A percentile compares a stretch with the other conserved stretches of the same genome.
These are phyloP conservation scores for Styphnolobium japonicum DNA, from an alignment of 306 rosid genomes.

Conservation along the genomic window DNA sequence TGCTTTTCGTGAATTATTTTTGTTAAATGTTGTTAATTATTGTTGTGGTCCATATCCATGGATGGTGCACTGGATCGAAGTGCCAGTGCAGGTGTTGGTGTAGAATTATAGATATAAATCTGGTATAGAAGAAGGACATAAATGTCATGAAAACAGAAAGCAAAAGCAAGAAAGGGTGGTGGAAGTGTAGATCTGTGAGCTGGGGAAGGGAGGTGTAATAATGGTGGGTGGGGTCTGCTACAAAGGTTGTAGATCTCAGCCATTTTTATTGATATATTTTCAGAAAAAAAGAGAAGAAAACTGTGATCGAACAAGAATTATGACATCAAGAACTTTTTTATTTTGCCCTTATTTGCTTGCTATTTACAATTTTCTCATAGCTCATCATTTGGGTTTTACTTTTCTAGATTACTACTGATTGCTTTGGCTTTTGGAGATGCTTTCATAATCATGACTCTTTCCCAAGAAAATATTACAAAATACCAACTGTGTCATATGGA, in stretches of 20 bases:
- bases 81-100: constrained; percentile 33
- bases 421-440: constrained; percentile 22
- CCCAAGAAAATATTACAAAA: background rate
- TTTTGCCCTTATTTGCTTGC: background rate
- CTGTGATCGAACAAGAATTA: constrained; percentile 21
- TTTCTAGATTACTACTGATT: background rate
- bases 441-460: background rate
- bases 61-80: constrained; percentile 25
- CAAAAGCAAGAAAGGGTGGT: constrained; percentile 7
- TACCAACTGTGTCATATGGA: background rate
- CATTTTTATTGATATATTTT: constrained; percentile 10
- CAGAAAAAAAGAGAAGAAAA: background rate
- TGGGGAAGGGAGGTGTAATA: constrained; percentile 48
- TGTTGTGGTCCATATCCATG: constrained; percentile 29
- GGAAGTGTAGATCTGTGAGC: constrained; percentile 39
- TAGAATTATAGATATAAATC: constrained; percentile 40
- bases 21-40: constrained; percentile 8
- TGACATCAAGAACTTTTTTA: background rate
- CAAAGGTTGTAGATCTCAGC: constrained; percentile 57
- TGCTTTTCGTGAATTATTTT: constrained; percentile 6
- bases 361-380: background rate
- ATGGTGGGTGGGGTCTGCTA: constrained; percentile 60
- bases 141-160: constrained; percentile 32
- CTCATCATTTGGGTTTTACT: constrained; percentile 28
- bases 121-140: constrained; percentile 36